Evolutionary conservation across 2,329 filamentous ascomycete species (phyloP).

Genomic region (Didymella keratinophila): DNA sequence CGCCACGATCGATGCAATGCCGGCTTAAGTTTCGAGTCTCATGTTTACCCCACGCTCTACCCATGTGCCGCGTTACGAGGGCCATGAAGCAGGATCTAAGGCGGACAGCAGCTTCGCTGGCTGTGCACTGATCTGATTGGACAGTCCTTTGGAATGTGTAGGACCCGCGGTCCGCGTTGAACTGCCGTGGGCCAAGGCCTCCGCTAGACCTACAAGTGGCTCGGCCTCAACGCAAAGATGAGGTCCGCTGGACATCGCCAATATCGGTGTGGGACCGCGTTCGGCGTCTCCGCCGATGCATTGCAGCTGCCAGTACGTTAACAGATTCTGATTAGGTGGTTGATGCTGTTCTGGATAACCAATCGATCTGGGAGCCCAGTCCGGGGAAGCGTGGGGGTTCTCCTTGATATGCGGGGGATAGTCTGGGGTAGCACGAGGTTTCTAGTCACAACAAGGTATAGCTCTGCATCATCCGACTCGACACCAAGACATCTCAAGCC

Average conservation of each 20-base stretch:
- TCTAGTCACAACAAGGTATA: constrained; percentile 3
- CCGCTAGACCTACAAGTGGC: constrained; percentile 14
- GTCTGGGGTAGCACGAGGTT: constrained; percentile 18
- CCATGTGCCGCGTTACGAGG: constrained; percentile 5
- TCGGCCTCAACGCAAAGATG: constrained; percentile 13
- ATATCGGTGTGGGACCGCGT: constrained; percentile 1
- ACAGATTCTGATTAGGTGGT: background rate
- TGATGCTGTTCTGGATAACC: background rate
- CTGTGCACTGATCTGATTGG: background rate
- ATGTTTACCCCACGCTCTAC: background rate
- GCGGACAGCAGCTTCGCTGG: background rate
- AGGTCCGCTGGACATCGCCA: constrained; percentile 1
- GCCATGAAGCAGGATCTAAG: background rate
- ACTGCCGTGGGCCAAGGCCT: constrained; percentile 15
- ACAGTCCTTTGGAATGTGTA: background rate
- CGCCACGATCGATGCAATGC: background rate
- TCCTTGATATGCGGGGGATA: constrained; percentile 15
- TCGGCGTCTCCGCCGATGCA: constrained; percentile 10
- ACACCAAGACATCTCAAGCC: constrained; percentile 15
- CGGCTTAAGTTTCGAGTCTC: background rate
- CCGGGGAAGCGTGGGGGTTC: constrained; percentile 19
- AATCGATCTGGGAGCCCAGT: background rate
- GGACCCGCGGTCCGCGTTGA: background rate
- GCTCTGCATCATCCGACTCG: constrained; percentile 3
- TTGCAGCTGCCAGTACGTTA: background rate